phyloP scores from a whole-genome alignment of 2,329 filamentous ascomycete genomes.

The Stemphylium vesicarium region DNA sequence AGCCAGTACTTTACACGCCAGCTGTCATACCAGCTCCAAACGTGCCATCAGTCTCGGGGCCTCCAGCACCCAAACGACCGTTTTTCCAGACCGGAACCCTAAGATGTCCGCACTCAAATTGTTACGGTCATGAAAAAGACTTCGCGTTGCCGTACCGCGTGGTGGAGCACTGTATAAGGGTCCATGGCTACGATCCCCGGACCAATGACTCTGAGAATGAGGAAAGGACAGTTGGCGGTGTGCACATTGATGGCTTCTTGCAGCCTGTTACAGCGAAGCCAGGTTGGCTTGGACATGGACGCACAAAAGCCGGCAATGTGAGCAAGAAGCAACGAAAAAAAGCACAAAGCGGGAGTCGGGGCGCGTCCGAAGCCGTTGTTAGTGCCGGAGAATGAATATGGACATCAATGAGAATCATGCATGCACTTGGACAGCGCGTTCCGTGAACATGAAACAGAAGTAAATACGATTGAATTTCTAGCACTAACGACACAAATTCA shows the following conservation, averaged over 20 bases:
- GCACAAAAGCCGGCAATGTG: constrained; percentile 25
- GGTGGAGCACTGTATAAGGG: constrained; percentile 54
- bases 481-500: too few relatives aligned
- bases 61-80: constrained; percentile 26
- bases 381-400: not conserved
- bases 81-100: constrained; percentile 36
- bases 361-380: not conserved
- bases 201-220: constrained; percentile 56
- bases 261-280: constrained; percentile 55
- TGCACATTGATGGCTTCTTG: constrained; percentile 73
- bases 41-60: not conserved
- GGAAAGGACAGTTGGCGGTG: constrained; percentile 60
- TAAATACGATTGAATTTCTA: too few relatives aligned
- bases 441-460: too few relatives aligned
- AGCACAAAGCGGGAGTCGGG: not conserved
- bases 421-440: not conserved
- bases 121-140: constrained; percentile 33
- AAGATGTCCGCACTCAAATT: constrained; percentile 44
- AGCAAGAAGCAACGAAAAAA: constrained; percentile 23
- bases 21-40: constrained; percentile 30
- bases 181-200: constrained; percentile 53
- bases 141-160: constrained; percentile 36
- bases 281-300: constrained; percentile 35
- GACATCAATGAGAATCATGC: not conserved
- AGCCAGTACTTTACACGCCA: constrained; percentile 47